phyloP scores from a whole-genome alignment of 192 early-diverging fungal species.

The Mortierella antarctica region DNA sequence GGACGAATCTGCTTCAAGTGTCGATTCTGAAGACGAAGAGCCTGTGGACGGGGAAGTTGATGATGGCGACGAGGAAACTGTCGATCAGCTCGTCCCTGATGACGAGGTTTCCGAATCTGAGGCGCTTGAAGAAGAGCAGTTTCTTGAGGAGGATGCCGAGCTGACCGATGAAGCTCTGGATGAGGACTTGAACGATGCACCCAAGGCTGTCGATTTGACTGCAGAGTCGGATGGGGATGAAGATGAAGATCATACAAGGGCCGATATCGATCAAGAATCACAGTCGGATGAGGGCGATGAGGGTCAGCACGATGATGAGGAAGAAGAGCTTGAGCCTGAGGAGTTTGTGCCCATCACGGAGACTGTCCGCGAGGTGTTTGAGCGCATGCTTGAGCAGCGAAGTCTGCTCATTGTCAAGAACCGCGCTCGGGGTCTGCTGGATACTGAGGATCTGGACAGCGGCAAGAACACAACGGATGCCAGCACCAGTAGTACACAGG shows the following conservation, averaged over 20 bases:
- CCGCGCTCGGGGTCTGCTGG: constrained; percentile 33
- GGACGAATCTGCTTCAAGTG: not conserved
- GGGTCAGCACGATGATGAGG: constrained; percentile 1
- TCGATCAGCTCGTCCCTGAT: constrained; percentile 1
- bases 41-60: constrained; percentile 3
- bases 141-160: constrained; percentile 25
- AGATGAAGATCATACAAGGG: not conserved
- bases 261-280: not conserved
- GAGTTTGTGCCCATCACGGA: constrained; percentile 28
- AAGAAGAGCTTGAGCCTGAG: not conserved
- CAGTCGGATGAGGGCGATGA: not conserved
- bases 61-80: not conserved
- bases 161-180: constrained; percentile 20
- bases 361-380: constrained; percentile 42
- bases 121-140: constrained; percentile 26
- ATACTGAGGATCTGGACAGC: constrained; percentile 7
- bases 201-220: not conserved
- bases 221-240: not conserved
- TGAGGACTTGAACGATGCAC: constrained; percentile 26
- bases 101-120: constrained; percentile 44
- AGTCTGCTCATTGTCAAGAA: constrained; percentile 48
- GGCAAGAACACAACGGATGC: not conserved
- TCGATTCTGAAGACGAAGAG: not conserved
- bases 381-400: constrained; percentile 43
- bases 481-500: not conserved